Conservation (phyloP, 306 rosid species). For the Luffa acutangula region DNA sequence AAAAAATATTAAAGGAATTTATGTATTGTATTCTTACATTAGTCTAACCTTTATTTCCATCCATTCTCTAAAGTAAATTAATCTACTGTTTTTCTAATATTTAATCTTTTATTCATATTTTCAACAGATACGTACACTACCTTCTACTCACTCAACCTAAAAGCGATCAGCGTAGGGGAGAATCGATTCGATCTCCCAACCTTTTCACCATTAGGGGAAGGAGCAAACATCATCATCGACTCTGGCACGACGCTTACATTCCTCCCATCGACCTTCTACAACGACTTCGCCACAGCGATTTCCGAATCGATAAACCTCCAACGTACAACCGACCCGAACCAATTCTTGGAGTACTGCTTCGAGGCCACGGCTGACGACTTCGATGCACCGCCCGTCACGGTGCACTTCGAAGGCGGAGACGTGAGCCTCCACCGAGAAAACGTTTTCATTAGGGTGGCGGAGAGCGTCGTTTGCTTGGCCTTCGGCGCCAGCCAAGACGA, state of each 20-base stretch:
- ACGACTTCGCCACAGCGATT: background rate
- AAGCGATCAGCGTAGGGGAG: conserved; percentile 20
- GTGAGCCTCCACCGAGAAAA: background rate
- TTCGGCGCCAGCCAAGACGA: background rate
- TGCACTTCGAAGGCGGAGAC: conserved; percentile 14
- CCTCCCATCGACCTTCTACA: background rate
- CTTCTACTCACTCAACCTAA: conserved; percentile 16
- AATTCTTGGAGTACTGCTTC: conserved; percentile 13
- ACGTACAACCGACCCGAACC: background rate
- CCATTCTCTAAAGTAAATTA: too few species aligned
- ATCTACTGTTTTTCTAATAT: too few species aligned
- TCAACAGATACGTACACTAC: background rate
- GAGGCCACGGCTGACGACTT: background rate
- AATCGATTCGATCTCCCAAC: background rate
- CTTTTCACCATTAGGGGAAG: rapidly evolving
- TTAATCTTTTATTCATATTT: too few species aligned
- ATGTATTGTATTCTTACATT: too few species aligned
- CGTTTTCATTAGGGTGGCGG: conserved; percentile 17
- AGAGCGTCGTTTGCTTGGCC: conserved; percentile 29
- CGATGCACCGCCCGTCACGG: background rate
- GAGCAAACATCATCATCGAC: conserved; percentile 24
- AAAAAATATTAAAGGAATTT: too few species aligned
- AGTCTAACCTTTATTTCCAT: too few species aligned
- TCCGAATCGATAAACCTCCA: background rate
- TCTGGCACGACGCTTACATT: conserved; percentile 28